These are phyloP conservation scores for Aspergillus brunneoviolaceus DNA, from an alignment of 2,329 filamentous ascomycete species.

Conservation along the genomic window DNA sequence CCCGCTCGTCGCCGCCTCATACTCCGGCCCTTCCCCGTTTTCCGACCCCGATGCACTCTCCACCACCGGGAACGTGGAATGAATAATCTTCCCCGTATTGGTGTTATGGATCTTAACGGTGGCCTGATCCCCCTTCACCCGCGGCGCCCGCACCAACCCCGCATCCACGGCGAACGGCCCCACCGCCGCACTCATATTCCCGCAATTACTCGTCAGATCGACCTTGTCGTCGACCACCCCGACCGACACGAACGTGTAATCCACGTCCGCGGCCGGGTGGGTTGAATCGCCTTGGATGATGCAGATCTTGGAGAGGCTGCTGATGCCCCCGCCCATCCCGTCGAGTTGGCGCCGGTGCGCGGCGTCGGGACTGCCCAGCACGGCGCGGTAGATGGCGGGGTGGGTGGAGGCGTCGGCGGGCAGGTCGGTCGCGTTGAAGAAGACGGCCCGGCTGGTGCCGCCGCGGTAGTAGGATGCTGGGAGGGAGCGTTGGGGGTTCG, in stretches of 20 bases:
- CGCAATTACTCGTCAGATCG: slow-evolving; percentile 70
- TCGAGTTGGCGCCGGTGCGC: slow-evolving; percentile 67
- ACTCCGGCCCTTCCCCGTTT: slow-evolving; percentile 25
- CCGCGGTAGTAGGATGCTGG: slow-evolving; percentile 64
- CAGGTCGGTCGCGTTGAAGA: slow-evolving; percentile 57
- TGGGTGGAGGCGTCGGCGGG: slow-evolving; percentile 51
- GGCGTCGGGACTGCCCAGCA: slow-evolving; percentile 65
- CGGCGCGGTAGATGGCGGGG: slow-evolving; percentile 54
- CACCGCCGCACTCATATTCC: slow-evolving; percentile 69
- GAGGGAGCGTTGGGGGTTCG: slow-evolving; percentile 33
- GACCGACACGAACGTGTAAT: slow-evolving; percentile 71
- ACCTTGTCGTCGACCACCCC: slow-evolving; percentile 62
- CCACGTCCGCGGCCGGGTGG: slow-evolving; percentile 56
- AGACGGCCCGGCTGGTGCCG: slow-evolving; percentile 67
- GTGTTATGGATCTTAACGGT: slow-evolving; percentile 66
- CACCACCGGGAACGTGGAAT: slow-evolving; percentile 56
- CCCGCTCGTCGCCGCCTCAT: slow-evolving; percentile 51
- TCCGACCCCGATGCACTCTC: too few relatives aligned
- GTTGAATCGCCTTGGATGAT: slow-evolving; percentile 55
- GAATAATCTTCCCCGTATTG: slow-evolving; percentile 66
- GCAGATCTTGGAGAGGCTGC: slow-evolving; percentile 69
- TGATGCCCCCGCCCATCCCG: slow-evolving; percentile 68
- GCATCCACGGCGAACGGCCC: slow-evolving; percentile 65
- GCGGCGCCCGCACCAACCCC: slow-evolving; percentile 22
- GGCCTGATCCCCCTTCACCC: background rate